Conservation (phyloP, 2,329 filamentous ascomycete species). For the Penicillium sp. region DNA sequence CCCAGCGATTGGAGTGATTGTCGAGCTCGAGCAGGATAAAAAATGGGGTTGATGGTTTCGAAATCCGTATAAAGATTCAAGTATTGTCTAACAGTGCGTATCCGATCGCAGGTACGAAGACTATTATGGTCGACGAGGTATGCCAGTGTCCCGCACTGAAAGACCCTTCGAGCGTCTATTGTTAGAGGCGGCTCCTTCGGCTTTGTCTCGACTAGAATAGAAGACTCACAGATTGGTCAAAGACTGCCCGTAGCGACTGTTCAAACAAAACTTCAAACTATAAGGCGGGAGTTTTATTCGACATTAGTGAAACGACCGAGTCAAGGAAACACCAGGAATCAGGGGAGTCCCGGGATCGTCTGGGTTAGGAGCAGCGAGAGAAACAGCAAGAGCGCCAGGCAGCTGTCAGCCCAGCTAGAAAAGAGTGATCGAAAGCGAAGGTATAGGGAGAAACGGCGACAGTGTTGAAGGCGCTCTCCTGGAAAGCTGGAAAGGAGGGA, state of each 20-base stretch:
- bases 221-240: constrained; percentile 6
- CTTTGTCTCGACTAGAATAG: no score
- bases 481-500: neutral
- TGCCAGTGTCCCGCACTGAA: constrained; percentile 10
- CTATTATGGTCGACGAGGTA: neutral
- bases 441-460: neutral
- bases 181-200: neutral
- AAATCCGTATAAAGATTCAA: neutral
- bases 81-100: neutral
- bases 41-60: neutral
- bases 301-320: constrained; percentile 14
- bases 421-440: constrained; percentile 11
- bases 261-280: constrained; percentile 9
- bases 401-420: neutral
- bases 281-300: constrained; percentile 12
- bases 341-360: constrained; percentile 23
- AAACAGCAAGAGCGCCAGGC: constrained; percentile 20
- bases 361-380: constrained; percentile 24
- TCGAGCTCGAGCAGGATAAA: neutral
- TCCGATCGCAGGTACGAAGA: neutral
- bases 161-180: constrained; percentile 1
- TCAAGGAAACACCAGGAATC: constrained; percentile 19
- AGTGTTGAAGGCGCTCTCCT: constrained; percentile 7
- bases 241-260: neutral
- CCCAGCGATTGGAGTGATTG: neutral